Base-by-base conservation (phyloP, 2,329 filamentous ascomycete genomes). In the Samsoniella hepiali region DNA sequence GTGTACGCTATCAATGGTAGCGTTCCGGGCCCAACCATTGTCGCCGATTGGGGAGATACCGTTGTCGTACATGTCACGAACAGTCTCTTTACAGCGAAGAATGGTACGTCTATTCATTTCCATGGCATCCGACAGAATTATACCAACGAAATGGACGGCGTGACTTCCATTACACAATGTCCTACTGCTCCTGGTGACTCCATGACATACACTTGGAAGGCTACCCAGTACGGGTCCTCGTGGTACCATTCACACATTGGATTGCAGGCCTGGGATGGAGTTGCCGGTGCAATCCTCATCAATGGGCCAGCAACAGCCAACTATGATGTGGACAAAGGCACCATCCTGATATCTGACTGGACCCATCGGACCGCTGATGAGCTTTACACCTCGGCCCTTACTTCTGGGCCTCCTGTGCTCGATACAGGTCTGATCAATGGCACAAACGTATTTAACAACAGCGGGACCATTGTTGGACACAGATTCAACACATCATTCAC, bases 171-270 rank as follows among this genome's bases (percentile, higher is more conserved):
- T 27, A 83, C 79, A 0, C 77, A 84, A 66, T 84, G 82, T 63
- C 81, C 82, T 0, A 75, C 81, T 29, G 76, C 84, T 0, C 81
- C 83, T 0, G 83, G 82, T 0, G 68, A 80, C 6, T 77, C 76
- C 1, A 78, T 80, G 51, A 86, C 82, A 1, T 90, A 90, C 73
- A 81, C 72, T 2, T 89, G 83, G 75, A 77, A 78, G 50, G 84
- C 82, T 3, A 83, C 79, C 0, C 77, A 82, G 67, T 82, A 85
- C 71, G 83, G 86, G 10, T 76, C 80, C 0, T 77, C 77, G 3
- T 87, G 83, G 83, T 88, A 88, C 61, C 87, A 89, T 70, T 84
- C 82, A 1, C 86, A 89, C 70, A 84, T 83, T 67, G 76, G 76
- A 3, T 69, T 79, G 0, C 78, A 81, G 64, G 72, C 75, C 0